Evolutionary conservation across 306 rosid genomes (phyloP).

Genomic region (Vicia faba): DNA sequence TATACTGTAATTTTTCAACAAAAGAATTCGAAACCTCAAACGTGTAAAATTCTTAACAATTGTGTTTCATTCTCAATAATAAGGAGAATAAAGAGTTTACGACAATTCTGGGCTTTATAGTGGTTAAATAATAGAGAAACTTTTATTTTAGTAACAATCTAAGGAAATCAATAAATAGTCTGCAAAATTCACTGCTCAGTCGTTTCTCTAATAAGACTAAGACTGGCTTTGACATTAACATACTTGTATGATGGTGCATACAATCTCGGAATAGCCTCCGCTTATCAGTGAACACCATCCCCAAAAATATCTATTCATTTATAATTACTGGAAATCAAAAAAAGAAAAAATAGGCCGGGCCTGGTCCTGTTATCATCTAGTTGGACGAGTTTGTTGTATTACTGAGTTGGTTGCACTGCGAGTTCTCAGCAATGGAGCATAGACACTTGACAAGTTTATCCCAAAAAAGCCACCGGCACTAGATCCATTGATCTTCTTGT

Average conservation of each 20-base stretch:
- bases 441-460: constrained; percentile 44
- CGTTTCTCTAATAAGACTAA: constrained; percentile 41
- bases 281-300: constrained; percentile 16
- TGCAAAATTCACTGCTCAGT: constrained; percentile 73
- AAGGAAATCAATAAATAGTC: constrained; percentile 38
- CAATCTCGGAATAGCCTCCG: constrained; percentile 18
- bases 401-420: constrained; percentile 67
- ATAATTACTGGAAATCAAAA: constrained; percentile 15
- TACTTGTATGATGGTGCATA: constrained; percentile 37
- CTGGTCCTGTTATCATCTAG: constrained; percentile 29
- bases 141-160: constrained; percentile 30
- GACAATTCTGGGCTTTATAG: constrained; percentile 20
- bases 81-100: constrained; percentile 24
- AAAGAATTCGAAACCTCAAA: neutral
- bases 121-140: constrained; percentile 10
- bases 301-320: constrained; percentile 32
- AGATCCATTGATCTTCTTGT: constrained; percentile 43
- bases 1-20: neutral
- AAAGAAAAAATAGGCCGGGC: constrained; percentile 8
- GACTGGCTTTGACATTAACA: constrained; percentile 52
- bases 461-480: constrained; percentile 67
- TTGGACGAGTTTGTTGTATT: constrained; percentile 57
- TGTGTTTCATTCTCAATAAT: constrained; percentile 8
- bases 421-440: constrained; percentile 58
- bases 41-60: neutral